Base-by-base conservation (phyloP, 2,329 filamentous ascomycete species). In the Stagonosporopsis chrysanthemi region DNA sequence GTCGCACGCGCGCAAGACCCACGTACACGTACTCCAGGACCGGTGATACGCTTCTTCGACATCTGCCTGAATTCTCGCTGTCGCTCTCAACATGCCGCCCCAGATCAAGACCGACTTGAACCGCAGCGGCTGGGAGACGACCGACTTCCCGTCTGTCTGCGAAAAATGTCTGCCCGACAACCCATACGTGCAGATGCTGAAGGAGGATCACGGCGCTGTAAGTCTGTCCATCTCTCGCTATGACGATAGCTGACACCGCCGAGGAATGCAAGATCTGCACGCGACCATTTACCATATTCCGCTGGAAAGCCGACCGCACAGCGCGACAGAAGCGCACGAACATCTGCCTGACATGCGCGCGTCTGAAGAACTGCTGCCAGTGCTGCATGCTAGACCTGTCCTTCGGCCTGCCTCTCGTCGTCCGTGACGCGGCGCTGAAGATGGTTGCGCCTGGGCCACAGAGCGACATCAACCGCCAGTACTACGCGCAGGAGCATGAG, bases 301-400 rank as follows among this genome's bases (percentile, higher is more conserved):
- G 89, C 69, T 99, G 94, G 94, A 94, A 94, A 69, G 88, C 91
- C 62, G 93, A 96, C 75, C 91, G 95, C 56, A 95, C 93, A 2
- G 88, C 92, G 24, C 90, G 93, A 61, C 93, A 94, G 77, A 97
- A 96, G 79, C 89, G 91, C 65, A 98, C 94, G 52, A 96, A 91
- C 70, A 96, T 98, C 70, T 99, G 95, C 77, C 83, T 99, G 23
- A 99, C 95, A 38, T 99, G 95, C 81, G 94, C 95, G 22, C 90
- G 95, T 41, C 84, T 98, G 65, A 99, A 99, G 80, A 99, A 99
- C 81, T 98, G 95, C 81, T 99, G 95, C 74, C 95, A 99, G 81
- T 94, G 90, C 79, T 99, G 95, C 82, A 98, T 98, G 92, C 88
- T 99, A 50, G 95, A 99, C 83, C 81, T 99, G 58, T 94, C 91